These are phyloP conservation scores for Coniferiporia sulphurascens DNA, from an alignment of 1,284 basidiomycete genomes.

Conservation along the genomic window DNA sequence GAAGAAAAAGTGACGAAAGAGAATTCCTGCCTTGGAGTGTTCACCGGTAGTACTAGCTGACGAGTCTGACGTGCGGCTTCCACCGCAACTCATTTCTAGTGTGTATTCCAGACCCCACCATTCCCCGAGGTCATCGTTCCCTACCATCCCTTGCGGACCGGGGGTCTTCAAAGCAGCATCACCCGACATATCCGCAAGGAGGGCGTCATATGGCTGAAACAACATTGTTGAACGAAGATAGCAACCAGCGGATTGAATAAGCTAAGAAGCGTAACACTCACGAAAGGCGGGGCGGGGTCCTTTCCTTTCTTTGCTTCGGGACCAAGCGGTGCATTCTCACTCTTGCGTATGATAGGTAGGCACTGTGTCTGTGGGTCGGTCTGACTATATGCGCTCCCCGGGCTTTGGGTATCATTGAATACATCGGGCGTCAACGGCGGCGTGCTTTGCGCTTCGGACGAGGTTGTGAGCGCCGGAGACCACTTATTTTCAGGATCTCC, in stretches of 20 bases:
- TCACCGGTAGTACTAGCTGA: slow-evolving; percentile 31
- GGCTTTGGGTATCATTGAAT: background rate
- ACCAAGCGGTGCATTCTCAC: background rate
- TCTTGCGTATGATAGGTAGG: slow-evolving; percentile 4
- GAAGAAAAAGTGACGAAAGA: slow-evolving; percentile 1
- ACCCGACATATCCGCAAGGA: slow-evolving; percentile 23
- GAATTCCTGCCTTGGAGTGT: slow-evolving; percentile 35
- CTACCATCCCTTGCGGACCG: slow-evolving; percentile 2
- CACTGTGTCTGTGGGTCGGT: background rate
- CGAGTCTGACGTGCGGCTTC: slow-evolving; percentile 32
- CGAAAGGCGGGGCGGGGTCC: slow-evolving; percentile 10
- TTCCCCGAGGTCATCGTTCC: slow-evolving; percentile 29
- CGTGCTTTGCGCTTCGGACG: slow-evolving; percentile 2
- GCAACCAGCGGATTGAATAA: background rate
- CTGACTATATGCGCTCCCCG: background rate
- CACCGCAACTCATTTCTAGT: slow-evolving; percentile 37
- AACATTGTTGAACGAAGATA: background rate
- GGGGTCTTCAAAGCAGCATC: background rate
- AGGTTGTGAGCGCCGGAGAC: slow-evolving; percentile 10
- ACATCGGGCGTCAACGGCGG: slow-evolving; percentile 6
- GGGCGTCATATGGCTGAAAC: slow-evolving; percentile 21
- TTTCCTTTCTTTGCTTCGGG: slow-evolving; percentile 14
- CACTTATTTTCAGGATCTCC: slow-evolving; percentile 7
- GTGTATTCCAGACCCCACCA: slow-evolving; percentile 44
- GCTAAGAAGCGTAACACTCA: background rate